These are phyloP conservation scores for Casuarina equisetifolia DNA, from an alignment of 306 rosid species.

Conservation along the genomic window DNA sequence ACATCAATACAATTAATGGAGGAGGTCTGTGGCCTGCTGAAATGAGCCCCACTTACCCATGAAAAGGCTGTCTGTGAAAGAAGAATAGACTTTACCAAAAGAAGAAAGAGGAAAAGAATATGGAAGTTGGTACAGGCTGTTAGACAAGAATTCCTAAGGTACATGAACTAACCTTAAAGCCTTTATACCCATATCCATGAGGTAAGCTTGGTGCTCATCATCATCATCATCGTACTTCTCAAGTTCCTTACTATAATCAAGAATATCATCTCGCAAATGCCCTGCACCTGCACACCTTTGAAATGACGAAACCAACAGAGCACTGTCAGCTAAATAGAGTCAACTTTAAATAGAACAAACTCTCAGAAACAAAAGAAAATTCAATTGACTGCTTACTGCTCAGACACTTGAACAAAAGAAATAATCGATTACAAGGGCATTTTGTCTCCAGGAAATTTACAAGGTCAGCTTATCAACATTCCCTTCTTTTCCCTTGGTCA, in stretches of 20 bases:
- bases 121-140: background rate
- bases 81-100: background rate
- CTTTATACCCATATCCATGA: constrained; percentile 78
- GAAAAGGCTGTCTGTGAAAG: background rate
- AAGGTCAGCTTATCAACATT: background rate
- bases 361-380: background rate
- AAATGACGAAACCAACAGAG: constrained; percentile 36
- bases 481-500: background rate
- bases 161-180: constrained; percentile 61
- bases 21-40: background rate
- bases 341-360: background rate
- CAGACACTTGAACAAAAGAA: background rate
- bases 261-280: constrained; percentile 81
- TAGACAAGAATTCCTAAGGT: background rate
- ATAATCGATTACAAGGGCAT: background rate
- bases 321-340: background rate
- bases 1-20: background rate
- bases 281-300: constrained; percentile 87
- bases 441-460: background rate
- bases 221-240: constrained; percentile 54
- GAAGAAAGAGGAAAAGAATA: background rate
- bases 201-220: constrained; percentile 66
- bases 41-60: background rate
- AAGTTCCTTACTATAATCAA: constrained; percentile 63
- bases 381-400: background rate